phyloP scores from a whole-genome alignment of 2,329 filamentous ascomycete species.

The Epichloe gansuensis region DNA sequence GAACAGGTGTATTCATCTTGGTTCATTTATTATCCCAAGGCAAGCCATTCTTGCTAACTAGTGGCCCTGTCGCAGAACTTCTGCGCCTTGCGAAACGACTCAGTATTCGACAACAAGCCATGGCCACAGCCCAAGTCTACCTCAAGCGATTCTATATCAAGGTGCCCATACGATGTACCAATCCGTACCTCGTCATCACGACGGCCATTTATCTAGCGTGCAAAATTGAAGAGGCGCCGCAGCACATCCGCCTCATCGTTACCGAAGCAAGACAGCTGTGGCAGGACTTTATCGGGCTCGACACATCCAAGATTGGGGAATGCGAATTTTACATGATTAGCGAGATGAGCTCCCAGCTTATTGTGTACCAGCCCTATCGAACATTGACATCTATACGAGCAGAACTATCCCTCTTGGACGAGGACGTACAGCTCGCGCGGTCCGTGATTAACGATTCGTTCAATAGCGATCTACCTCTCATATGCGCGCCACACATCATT shows the following conservation, averaged over 20 bases:
- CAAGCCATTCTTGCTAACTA: background rate
- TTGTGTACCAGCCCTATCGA: slow-evolving; percentile 83
- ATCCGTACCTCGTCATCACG: slow-evolving; percentile 85
- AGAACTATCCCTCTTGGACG: slow-evolving; percentile 59
- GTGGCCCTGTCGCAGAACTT: slow-evolving; percentile 44
- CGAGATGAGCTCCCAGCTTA: slow-evolving; percentile 80
- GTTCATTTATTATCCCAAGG: background rate
- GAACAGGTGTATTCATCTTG: background rate
- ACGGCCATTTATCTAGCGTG: slow-evolving; percentile 91
- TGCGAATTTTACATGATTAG: slow-evolving; percentile 90
- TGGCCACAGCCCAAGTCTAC: slow-evolving; percentile 91
- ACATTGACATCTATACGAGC: slow-evolving; percentile 60
- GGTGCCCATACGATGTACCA: slow-evolving; percentile 83
- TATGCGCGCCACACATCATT: slow-evolving; percentile 76
- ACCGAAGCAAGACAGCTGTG: slow-evolving; percentile 76
- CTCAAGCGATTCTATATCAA: slow-evolving; percentile 87
- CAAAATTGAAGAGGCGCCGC: slow-evolving; percentile 96
- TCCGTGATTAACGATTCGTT: slow-evolving; percentile 86
- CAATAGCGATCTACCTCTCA: slow-evolving; percentile 78
- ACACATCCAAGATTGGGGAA: slow-evolving; percentile 78
- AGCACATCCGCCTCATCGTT: slow-evolving; percentile 86
- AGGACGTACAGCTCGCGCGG: slow-evolving; percentile 68
- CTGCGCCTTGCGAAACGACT: slow-evolving; percentile 75
- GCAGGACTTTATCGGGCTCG: slow-evolving; percentile 64
- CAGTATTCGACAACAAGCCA: slow-evolving; percentile 74